Conservation (phyloP, 305 asterid genomes). For the Withania somnifera region DNA sequence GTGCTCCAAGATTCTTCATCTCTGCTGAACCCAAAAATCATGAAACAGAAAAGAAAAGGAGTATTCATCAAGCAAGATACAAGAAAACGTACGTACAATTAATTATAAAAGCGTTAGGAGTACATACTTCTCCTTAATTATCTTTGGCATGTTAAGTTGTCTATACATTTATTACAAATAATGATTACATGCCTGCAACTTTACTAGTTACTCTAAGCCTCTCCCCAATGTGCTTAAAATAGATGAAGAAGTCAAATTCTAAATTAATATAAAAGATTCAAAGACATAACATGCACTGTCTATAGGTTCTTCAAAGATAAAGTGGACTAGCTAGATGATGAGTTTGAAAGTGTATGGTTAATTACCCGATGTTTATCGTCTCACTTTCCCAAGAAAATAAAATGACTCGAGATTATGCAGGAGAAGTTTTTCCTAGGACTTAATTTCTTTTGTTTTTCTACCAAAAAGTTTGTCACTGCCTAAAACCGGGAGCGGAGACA, state of each 20-base stretch:
- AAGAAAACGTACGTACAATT: background rate
- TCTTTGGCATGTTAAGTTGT: too few relatives aligned
- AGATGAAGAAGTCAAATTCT: too few relatives aligned
- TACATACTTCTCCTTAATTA: too few relatives aligned
- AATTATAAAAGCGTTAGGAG: background rate
- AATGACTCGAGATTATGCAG: background rate
- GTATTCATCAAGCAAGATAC: background rate
- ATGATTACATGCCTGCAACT: too few relatives aligned
- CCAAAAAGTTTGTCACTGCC: too few relatives aligned
- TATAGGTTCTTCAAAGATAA: background rate
- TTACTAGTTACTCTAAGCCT: too few relatives aligned
- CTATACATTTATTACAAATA: too few relatives aligned
- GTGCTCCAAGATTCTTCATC: constrained; percentile 39
- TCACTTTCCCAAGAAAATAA: background rate
- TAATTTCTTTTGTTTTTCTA: too few relatives aligned
- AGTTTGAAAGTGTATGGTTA: background rate
- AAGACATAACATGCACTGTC: background rate
- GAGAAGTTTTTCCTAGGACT: background rate
- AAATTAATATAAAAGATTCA: background rate
- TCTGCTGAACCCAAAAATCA: background rate
- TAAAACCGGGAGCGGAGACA: too few relatives aligned
- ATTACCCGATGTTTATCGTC: background rate
- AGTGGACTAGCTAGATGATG: background rate
- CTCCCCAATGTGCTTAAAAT: too few relatives aligned
- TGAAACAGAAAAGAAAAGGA: background rate